phyloP scores from a whole-genome alignment of 163 green algal genomes.

The Chlamydomonas reinhardtii region DNA sequence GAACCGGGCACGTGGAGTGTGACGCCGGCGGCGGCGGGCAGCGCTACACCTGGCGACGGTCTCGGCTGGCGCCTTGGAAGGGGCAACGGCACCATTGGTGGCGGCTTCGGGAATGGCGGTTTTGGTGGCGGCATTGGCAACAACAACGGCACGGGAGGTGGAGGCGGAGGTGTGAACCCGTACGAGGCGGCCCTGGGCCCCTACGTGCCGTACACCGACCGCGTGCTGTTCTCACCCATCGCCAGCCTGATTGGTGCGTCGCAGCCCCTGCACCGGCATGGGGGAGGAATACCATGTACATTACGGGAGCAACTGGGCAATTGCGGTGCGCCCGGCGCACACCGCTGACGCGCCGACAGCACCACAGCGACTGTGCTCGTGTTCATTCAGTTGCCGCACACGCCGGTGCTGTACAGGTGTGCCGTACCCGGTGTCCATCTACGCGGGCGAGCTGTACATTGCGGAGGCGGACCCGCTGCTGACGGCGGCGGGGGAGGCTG shows the following conservation, averaged over 20 bases:
- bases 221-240: slow-evolving; percentile 41
- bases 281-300: no score
- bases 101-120: neutral
- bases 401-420: neutral
- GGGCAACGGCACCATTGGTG: neutral
- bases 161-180: neutral
- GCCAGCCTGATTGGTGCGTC: neutral
- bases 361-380: no score
- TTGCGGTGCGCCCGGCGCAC: no score
- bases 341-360: no score
- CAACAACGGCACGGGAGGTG: neutral
- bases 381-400: no score
- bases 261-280: no score
- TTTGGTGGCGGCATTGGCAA: neutral
- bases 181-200: neutral
- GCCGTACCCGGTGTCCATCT: slow-evolving; percentile 40
- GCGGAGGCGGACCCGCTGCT: slow-evolving; percentile 45
- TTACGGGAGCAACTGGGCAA: no score
- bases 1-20: neutral
- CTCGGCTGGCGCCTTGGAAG: no score
- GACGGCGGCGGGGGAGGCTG: neutral
- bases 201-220: slow-evolving; percentile 25
- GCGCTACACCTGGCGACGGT: no score
- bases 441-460: slow-evolving; percentile 36
- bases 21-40: neutral